Evolutionary conservation across 108 stramenopile genomes (phyloP).

Genomic region (Stephanodiscus minutulus): DNA sequence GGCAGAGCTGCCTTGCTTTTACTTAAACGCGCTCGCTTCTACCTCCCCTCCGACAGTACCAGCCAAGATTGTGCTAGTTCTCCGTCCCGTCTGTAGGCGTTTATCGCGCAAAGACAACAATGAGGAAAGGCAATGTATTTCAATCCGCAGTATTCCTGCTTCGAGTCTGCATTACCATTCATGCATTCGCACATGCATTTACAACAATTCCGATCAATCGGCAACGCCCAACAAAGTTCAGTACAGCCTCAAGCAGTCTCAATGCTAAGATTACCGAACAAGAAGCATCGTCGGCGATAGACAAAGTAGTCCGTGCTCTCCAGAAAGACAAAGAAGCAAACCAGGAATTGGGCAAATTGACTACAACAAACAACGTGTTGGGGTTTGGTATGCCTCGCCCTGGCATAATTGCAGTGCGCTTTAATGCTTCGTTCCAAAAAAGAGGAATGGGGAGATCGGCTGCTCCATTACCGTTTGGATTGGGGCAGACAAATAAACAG

Average conservation of each 20-base stretch:
- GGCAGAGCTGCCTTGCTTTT: too few species aligned
- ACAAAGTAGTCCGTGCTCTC: slow-evolving; percentile 78
- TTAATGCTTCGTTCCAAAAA: slow-evolving; percentile 84
- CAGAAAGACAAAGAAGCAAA: slow-evolving; percentile 69
- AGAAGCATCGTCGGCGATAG: slow-evolving; percentile 72
- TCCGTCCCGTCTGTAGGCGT: neutral
- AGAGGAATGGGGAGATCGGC: slow-evolving; percentile 60
- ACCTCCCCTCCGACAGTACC: too few species aligned
- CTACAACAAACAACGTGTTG: slow-evolving; percentile 68
- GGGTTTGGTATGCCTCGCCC: slow-evolving; percentile 70
- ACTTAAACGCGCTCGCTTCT: too few species aligned
- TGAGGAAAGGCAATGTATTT: neutral
- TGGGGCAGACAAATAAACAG: slow-evolving; percentile 67
- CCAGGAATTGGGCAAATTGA: slow-evolving; percentile 69
- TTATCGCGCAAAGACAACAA: neutral
- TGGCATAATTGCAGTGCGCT: slow-evolving; percentile 71
- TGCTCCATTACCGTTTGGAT: slow-evolving; percentile 75
- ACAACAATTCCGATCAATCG: neutral
- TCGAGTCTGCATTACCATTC: slow-evolving; percentile 6
- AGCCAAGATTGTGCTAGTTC: neutral
- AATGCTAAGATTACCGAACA: slow-evolving; percentile 53
- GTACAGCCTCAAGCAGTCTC: neutral
- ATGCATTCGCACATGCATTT: neutral
- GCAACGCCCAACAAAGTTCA: neutral
- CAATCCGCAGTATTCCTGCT: neutral